A percentile compares a stretch with the other conserved stretches of the same genome.
Evolutionary conservation across 2,329 filamentous ascomycete species (phyloP).

Genomic region (Talaromyces amestolkiae): DNA sequence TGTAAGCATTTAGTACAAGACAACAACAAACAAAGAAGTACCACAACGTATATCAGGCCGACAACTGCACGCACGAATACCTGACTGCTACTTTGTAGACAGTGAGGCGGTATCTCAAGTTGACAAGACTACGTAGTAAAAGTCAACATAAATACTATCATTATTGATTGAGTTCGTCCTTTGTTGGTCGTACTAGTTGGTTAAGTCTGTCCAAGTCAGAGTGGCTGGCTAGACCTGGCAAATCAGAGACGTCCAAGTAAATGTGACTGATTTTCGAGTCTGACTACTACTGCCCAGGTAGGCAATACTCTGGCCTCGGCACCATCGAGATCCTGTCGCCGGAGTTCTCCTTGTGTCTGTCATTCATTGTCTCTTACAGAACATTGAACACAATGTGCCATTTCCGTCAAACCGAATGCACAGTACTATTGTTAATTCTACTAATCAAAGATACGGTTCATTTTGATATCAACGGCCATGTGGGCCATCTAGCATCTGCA

Average conservation of each 20-base stretch:
- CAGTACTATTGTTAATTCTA: no score
- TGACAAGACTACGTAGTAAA: not conserved
- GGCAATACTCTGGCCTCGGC: not conserved
- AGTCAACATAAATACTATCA: not conserved
- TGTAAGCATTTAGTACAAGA: not conserved
- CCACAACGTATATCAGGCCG: not conserved
- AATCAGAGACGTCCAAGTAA: not conserved
- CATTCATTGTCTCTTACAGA: not conserved
- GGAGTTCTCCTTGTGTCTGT: not conserved
- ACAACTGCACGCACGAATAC: conserved; percentile 5
- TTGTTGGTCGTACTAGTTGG: not conserved
- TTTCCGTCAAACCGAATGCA: no score
- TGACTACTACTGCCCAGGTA: not conserved
- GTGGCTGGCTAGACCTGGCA: not conserved
- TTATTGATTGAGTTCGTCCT: not conserved
- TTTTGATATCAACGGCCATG: not conserved
- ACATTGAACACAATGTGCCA: no score
- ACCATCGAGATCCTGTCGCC: not conserved
- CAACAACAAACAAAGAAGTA: not conserved
- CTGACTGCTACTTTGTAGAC: conserved; percentile 8
- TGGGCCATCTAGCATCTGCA: conserved; percentile 3
- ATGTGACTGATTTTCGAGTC: conserved; percentile 1
- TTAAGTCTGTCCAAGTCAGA: not conserved
- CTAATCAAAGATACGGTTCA: not conserved
- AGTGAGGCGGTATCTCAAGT: not conserved